Base-by-base conservation (phyloP, 768 basidiomycete species). In the Boletus rubroflammeus region DNA sequence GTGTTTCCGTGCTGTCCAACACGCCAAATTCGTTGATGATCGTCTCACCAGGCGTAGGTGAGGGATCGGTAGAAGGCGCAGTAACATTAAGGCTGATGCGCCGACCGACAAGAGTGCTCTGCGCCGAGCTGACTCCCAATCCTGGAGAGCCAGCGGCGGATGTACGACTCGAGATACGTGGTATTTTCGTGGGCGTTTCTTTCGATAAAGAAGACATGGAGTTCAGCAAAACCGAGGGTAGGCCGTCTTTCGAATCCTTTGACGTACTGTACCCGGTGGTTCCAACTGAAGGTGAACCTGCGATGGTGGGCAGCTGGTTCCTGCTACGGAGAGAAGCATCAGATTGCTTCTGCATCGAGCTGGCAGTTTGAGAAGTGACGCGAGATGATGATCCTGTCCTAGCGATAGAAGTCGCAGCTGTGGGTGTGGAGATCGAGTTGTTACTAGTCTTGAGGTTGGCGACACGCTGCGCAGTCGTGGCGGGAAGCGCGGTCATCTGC, bases 151-250 rank as follows among this genome's bases (percentile, higher is more conserved):
- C 79, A 49, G 79, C 80, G 10, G 87, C 83, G 5, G 91, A 89
- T 3, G 86, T 84, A 32, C 87, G 81, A 64, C 90, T 90, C n/a
- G 90, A 88, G 38, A 95, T 93, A 25, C 92, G 88, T 44, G 92
- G 92, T 63, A 94, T 95, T 75, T 93, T 94, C 19, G 92, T 95
- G 3, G 92, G 92, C 0, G 93, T 93, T 66, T 92, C 91, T 71
- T 93, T 93, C 6, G 81, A 68, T 52, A 85, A 70, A 10, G 76
- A 73, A 28, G 78, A 75, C 3, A 75, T 63, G 15, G 81, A 75
- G 59, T 85, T 86, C 52, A 76, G 65, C 38, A 80, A 67, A 11
- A 80, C 75, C n/a, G 78, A 76, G 10, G 81, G 81, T 9, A 77
- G 79, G 15, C 73, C 78, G 52, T 86, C 86, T 61, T 78, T 82